phyloP scores from a whole-genome alignment of 2,329 filamentous ascomycete genomes.

The Sodiomyces alkalinus region DNA sequence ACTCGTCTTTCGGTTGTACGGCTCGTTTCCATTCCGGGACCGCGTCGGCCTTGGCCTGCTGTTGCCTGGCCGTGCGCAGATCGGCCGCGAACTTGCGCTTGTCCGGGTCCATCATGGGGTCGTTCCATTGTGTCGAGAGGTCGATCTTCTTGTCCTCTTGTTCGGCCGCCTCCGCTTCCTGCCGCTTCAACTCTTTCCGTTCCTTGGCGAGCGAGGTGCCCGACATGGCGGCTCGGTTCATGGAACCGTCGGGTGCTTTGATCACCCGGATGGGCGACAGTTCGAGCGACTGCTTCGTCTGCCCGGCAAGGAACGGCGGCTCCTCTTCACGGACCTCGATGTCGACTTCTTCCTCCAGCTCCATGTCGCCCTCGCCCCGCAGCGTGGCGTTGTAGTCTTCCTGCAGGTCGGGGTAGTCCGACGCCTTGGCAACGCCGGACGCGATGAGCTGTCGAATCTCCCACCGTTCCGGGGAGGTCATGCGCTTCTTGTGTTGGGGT shows the following conservation, averaged over 20 bases:
- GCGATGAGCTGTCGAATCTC: constrained; percentile 95
- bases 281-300: constrained; percentile 92
- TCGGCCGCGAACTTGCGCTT: constrained; percentile 83
- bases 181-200: constrained; percentile 72
- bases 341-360: constrained; percentile 91
- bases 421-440: constrained; percentile 81
- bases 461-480: constrained; percentile 96
- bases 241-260: constrained; percentile 93
- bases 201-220: constrained; percentile 82
- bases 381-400: constrained; percentile 85
- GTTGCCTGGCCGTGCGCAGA: constrained; percentile 49
- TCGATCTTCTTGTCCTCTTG: constrained; percentile 71
- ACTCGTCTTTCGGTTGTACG: constrained; percentile 63
- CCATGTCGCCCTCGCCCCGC: constrained; percentile 72
- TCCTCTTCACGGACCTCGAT: constrained; percentile 96
- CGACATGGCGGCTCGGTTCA: constrained; percentile 92
- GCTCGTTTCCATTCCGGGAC: constrained; percentile 89
- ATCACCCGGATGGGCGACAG: constrained; percentile 91
- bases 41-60: constrained; percentile 44
- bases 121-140: constrained; percentile 83
- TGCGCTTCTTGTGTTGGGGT: constrained; percentile 86
- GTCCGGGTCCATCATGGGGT: constrained; percentile 82
- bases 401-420: constrained; percentile 87
- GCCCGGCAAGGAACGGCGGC: constrained; percentile 85
- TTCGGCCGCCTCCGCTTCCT: constrained; percentile 63